These are phyloP conservation scores for Solanum gracilifrons DNA, from an alignment of 257 asterid species.

Conservation along the genomic window DNA sequence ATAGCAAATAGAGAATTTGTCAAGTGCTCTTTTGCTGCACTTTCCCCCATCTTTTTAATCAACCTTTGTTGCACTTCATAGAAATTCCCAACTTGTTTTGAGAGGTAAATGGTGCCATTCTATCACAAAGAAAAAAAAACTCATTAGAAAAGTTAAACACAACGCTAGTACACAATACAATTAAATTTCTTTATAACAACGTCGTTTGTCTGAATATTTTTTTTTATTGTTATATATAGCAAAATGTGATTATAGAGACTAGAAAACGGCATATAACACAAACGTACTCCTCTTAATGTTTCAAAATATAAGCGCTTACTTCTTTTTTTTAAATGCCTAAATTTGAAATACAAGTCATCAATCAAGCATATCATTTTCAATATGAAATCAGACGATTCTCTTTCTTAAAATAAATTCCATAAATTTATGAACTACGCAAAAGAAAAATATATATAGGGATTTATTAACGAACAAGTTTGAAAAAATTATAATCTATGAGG, in stretches of 20 bases:
- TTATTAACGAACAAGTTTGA: background rate
- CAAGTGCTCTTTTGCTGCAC: conserved; percentile 28
- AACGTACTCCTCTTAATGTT: background rate
- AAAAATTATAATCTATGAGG: background rate
- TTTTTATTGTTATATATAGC: background rate
- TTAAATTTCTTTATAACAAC: fast-evolving
- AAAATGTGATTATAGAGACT: background rate
- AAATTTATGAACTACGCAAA: background rate
- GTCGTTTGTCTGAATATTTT: background rate
- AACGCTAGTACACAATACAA: background rate
- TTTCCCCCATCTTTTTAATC: conserved; percentile 21
- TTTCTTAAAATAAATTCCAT: background rate
- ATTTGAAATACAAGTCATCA: background rate
- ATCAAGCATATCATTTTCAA: background rate
- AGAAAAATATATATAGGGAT: background rate
- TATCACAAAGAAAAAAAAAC: background rate
- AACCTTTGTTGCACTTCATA: conserved; percentile 23
- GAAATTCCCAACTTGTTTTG: conserved; percentile 42
- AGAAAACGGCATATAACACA: background rate
- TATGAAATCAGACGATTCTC: background rate
- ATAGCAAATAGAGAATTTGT: conserved; percentile 47
- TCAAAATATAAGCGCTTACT: background rate
- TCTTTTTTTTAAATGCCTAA: background rate
- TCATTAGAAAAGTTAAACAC: background rate
- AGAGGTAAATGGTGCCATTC: conserved; percentile 27